A percentile compares a stretch with the other conserved stretches of the same genome.
phyloP scores from a whole-genome alignment of 2,329 filamentous ascomycete species.

The Thielaviopsis punctulata region DNA sequence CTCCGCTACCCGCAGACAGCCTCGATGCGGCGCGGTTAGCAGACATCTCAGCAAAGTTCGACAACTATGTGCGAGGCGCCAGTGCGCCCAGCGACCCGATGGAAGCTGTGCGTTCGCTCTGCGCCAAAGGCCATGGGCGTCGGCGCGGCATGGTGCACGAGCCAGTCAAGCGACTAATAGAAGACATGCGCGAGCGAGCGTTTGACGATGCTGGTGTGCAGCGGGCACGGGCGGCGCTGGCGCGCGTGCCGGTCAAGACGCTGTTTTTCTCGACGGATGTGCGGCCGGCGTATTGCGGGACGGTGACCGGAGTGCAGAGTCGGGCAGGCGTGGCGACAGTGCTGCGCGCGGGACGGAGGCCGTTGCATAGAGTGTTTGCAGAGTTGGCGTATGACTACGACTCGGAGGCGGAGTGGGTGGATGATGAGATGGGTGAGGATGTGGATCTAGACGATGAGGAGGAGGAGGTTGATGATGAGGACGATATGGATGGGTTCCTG shows the following conservation, averaged over 20 bases:
- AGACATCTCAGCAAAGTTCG: conserved; percentile 33
- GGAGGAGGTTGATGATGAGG: conserved; percentile 58
- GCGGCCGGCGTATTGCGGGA: conserved; percentile 55
- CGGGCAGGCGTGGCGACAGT: conserved; percentile 29
- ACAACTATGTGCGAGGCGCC: conserved; percentile 32
- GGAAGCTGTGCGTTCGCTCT: background rate
- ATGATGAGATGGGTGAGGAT: conserved; percentile 49
- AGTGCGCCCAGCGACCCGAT: conserved; percentile 22
- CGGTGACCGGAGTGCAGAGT: conserved; percentile 42
- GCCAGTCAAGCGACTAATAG: conserved; percentile 45
- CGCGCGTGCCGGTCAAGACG: conserved; percentile 43
- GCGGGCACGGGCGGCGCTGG: conserved; percentile 25
- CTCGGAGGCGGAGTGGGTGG: conserved; percentile 75
- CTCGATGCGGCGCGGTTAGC: conserved; percentile 40
- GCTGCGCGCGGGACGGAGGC: conserved; percentile 32
- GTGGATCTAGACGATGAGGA: conserved; percentile 50
- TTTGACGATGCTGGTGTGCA: conserved; percentile 20
- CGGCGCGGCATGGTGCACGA: conserved; percentile 31
- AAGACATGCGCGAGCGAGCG: conserved; percentile 22
- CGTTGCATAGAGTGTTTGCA: conserved; percentile 35
- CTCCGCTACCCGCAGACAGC: conserved; percentile 34
- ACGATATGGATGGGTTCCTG: conserved; percentile 78
- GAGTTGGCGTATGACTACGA: conserved; percentile 67
- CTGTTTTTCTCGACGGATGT: conserved; percentile 47
- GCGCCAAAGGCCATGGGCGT: background rate